phyloP scores from a whole-genome alignment of 2,329 filamentous ascomycete genomes.

The Hymenoscyphus fructigenus region DNA sequence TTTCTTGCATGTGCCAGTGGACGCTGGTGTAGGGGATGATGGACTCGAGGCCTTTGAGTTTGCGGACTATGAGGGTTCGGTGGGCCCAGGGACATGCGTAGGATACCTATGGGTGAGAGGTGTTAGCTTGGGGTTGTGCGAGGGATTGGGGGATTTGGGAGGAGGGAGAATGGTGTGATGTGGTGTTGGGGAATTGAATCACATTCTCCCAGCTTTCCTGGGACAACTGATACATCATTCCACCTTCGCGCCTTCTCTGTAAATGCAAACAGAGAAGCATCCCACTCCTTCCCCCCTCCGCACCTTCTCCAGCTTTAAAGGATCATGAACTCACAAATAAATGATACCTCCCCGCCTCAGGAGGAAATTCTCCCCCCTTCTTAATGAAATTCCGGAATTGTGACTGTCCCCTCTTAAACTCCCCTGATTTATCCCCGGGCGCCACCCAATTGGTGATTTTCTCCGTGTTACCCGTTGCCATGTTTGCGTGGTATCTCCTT shows the following conservation, averaged over 20 bases:
- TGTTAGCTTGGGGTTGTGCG: neutral
- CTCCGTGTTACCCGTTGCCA: conserved; percentile 25
- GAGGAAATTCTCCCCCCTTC: conserved; percentile 61
- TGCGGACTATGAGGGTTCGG: conserved; percentile 80
- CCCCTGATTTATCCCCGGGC: conserved; percentile 74
- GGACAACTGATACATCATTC: too few relatives aligned
- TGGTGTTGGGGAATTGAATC: too few relatives aligned
- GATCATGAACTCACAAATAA: conserved; percentile 68
- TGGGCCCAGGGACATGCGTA: conserved; percentile 68
- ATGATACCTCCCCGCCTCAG: conserved; percentile 89
- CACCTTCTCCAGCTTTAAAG: too few relatives aligned
- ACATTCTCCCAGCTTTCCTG: too few relatives aligned
- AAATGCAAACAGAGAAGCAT: too few relatives aligned
- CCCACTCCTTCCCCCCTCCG: too few relatives aligned
- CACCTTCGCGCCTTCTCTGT: too few relatives aligned
- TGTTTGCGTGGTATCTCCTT: conserved; percentile 29
- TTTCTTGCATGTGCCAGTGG: conserved; percentile 64
- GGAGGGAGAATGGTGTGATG: too few relatives aligned
- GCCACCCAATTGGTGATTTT: conserved; percentile 84
- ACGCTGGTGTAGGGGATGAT: conserved; percentile 56
- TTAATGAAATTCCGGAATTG: conserved; percentile 72
- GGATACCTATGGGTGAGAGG: conserved; percentile 34
- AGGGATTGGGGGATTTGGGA: neutral
- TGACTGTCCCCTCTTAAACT: conserved; percentile 88
- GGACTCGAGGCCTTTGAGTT: conserved; percentile 89